These are phyloP conservation scores for Lithohypha guttulata DNA, from an alignment of 2,329 filamentous ascomycete species.

Conservation along the genomic window DNA sequence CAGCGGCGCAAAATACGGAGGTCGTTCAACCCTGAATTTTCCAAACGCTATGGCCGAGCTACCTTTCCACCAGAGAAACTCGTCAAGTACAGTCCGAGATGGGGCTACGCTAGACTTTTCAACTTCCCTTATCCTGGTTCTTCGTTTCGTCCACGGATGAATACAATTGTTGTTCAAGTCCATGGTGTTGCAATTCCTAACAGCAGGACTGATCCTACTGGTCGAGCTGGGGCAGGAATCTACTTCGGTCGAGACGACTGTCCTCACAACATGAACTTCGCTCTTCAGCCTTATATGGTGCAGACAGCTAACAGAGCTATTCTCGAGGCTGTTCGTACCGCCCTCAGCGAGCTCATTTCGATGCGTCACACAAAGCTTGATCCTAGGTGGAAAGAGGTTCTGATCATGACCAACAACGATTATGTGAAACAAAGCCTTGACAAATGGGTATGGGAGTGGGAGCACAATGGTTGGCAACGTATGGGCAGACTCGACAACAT, in stretches of 20 bases:
- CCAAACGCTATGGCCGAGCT: constrained; percentile 16
- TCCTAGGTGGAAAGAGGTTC: constrained; percentile 31
- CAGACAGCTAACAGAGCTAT: constrained; percentile 47
- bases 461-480: constrained; percentile 37
- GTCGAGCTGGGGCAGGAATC: constrained; percentile 15
- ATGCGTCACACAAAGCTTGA: constrained; percentile 15
- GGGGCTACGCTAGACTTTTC: constrained; percentile 14
- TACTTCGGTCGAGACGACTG: constrained; percentile 19
- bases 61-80: constrained; percentile 17
- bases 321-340: constrained; percentile 44
- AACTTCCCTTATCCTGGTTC: constrained; percentile 17
- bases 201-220: constrained; percentile 7
- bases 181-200: constrained; percentile 14
- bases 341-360: constrained; percentile 25
- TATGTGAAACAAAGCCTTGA: constrained; percentile 41
- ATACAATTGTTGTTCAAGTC: constrained; percentile 17
- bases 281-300: constrained; percentile 10
- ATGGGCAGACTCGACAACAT: constrained; percentile 35
- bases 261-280: constrained; percentile 13
- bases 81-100: constrained; percentile 20
- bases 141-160: constrained; percentile 16
- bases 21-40: constrained; percentile 18
- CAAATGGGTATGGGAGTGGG: constrained; percentile 35
- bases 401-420: constrained; percentile 45
- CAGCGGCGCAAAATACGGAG: constrained; percentile 9